phyloP scores from a whole-genome alignment of 495 filamentous ascomycete species.

The Astrocystis sublimbata region DNA sequence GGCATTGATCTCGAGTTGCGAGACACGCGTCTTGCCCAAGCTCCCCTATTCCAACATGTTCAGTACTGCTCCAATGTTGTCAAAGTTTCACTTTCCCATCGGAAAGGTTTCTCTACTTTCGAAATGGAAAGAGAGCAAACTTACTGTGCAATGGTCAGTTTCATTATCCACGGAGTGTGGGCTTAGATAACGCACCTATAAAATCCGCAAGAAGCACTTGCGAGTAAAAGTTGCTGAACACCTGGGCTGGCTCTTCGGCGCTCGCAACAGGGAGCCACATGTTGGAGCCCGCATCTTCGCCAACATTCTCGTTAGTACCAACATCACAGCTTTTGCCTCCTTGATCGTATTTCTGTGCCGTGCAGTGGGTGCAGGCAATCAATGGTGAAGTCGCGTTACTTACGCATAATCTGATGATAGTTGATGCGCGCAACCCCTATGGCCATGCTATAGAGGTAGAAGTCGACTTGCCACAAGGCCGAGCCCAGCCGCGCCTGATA shows the following conservation, averaged over 20 bases:
- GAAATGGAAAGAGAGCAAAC: background rate
- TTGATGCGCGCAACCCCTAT: conserved; percentile 32
- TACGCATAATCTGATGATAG: conserved; percentile 36
- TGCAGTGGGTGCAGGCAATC: background rate
- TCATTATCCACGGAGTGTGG: background rate
- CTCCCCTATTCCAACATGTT: no score
- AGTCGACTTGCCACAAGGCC: conserved; percentile 33
- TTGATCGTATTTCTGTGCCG: no score
- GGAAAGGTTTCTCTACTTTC: background rate
- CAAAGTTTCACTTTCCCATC: no score
- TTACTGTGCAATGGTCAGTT: conserved; percentile 10
- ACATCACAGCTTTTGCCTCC: no score
- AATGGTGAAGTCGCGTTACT: background rate
- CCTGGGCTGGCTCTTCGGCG: conserved; percentile 25
- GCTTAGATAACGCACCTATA: conserved; percentile 17
- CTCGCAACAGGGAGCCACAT: conserved; percentile 33
- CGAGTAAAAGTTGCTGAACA: conserved; percentile 36
- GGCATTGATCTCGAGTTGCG: conserved; percentile 20
- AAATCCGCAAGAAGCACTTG: conserved; percentile 35
- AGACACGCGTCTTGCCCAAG: conserved; percentile 28
- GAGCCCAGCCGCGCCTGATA: conserved; percentile 28
- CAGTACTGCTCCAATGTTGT: no score
- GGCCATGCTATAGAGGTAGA: conserved; percentile 31
- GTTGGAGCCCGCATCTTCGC: conserved; percentile 28
- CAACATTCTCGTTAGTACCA: background rate